A percentile compares a stretch with the other conserved stretches of the same genome.
phyloP scores from a whole-genome alignment of 23 red algal genomes.

The Agarophyton chilense region DNA sequence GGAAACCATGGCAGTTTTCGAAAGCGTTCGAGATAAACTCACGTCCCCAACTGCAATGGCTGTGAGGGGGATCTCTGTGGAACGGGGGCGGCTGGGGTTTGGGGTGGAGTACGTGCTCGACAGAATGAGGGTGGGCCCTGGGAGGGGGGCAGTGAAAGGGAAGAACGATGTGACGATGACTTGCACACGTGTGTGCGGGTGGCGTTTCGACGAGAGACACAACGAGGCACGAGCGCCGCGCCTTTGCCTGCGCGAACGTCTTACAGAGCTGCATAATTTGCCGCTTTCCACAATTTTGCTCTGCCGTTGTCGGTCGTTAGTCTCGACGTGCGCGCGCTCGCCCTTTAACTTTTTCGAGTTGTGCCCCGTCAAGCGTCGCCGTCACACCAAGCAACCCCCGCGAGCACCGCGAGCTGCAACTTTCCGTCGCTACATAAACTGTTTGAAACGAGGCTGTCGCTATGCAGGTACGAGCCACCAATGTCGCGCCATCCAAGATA shows the following conservation, averaged over 20 bases:
- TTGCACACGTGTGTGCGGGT: too few species aligned
- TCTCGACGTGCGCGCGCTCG: background rate
- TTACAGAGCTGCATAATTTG: background rate
- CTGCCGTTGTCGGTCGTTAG: background rate
- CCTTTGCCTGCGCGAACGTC: background rate
- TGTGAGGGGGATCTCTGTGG: too few species aligned
- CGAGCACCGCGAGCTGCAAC: background rate
- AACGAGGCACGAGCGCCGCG: background rate
- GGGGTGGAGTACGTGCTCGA: too few species aligned
- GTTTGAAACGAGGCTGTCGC: background rate
- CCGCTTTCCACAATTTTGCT: background rate
- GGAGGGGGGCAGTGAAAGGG: too few species aligned
- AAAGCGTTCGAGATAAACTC: background rate
- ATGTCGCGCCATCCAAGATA: background rate
- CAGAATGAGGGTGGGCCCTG: too few species aligned
- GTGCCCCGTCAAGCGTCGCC: too few species aligned
- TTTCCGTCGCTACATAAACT: background rate
- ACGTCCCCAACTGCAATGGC: too few species aligned
- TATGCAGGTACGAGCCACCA: background rate
- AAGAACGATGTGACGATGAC: too few species aligned
- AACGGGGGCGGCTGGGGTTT: too few species aligned
- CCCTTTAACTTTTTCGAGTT: too few species aligned
- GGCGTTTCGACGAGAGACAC: slow-evolving; percentile 7
- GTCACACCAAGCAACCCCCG: background rate
- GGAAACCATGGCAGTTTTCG: background rate